Percentiles rank a stretch among this genome's conserved stretches.
phyloP scores from a whole-genome alignment of 2,329 filamentous ascomycete genomes.

The Sclerotiophoma versabilis region DNA sequence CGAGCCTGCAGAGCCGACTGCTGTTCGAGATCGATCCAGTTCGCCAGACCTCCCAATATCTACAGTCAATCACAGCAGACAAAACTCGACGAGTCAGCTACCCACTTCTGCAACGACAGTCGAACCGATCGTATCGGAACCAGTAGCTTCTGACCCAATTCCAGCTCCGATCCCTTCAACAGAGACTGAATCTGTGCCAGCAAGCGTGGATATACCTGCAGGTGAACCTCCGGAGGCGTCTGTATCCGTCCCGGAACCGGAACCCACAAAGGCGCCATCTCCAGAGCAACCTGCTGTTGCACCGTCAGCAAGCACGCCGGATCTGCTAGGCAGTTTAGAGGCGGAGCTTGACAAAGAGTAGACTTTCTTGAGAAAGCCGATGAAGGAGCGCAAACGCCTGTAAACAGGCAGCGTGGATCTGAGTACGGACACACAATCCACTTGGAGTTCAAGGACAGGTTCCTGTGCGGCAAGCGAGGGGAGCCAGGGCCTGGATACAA shows the following conservation, averaged over 20 bases:
- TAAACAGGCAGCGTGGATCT: too few relatives aligned
- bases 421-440: neutral
- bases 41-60: slow-evolving; percentile 54
- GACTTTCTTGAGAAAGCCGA: too few relatives aligned
- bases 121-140: neutral
- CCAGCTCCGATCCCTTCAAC: slow-evolving; percentile 7
- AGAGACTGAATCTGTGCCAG: slow-evolving; percentile 3
- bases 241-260: slow-evolving; percentile 10
- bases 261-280: slow-evolving; percentile 13
- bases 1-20: slow-evolving; percentile 9
- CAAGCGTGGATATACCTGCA: slow-evolving; percentile 2
- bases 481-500: too few relatives aligned
- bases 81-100: slow-evolving; percentile 43
- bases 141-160: slow-evolving; percentile 4
- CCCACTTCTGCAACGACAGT: slow-evolving; percentile 25
- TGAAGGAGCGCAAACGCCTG: neutral
- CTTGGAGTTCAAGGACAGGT: neutral
- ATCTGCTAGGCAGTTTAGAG: slow-evolving; percentile 58
- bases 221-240: neutral
- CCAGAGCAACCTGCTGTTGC: slow-evolving; percentile 22
- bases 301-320: slow-evolving; percentile 50
- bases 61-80: slow-evolving; percentile 47
- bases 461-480: too few relatives aligned
- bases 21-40: slow-evolving; percentile 46
- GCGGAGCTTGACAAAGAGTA: slow-evolving; percentile 50